Percentiles rank a stretch among this genome's conserved stretches.
Evolutionary conservation across 257 asterid species (phyloP).

Genomic region (Nicotiana obtusifolia): DNA sequence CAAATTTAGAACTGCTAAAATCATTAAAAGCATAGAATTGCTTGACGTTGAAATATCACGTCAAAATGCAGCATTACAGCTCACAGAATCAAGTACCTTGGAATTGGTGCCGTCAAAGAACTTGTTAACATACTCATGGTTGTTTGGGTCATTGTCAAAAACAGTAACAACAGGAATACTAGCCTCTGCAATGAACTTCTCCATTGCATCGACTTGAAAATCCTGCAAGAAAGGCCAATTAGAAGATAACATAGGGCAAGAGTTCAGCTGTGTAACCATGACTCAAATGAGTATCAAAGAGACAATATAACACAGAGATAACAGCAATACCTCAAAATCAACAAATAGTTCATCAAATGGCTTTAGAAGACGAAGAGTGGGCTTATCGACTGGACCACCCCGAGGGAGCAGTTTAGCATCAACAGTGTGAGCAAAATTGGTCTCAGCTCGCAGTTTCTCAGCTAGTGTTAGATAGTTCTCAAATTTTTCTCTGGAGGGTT

Average conservation of each 20-base stretch:
- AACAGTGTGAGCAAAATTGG: slow-evolving; percentile 60
- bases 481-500: slow-evolving; percentile 57
- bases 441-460: slow-evolving; percentile 67
- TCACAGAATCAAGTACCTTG: slow-evolving; percentile 40
- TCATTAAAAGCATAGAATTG: neutral
- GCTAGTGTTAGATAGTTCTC: slow-evolving; percentile 54
- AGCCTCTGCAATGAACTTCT: slow-evolving; percentile 54
- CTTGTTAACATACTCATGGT: slow-evolving; percentile 47
- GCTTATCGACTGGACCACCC: slow-evolving; percentile 64
- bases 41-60: neutral
- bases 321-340: slow-evolving; percentile 51
- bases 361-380: slow-evolving; percentile 74
- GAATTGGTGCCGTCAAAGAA: slow-evolving; percentile 42
- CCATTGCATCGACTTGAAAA: slow-evolving; percentile 52
- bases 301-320: neutral
- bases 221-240: slow-evolving; percentile 40
- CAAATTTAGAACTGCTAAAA: neutral
- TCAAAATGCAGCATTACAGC: neutral
- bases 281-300: neutral
- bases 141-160: slow-evolving; percentile 52
- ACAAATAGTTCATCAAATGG: slow-evolving; percentile 75
- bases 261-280: neutral
- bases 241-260: neutral
- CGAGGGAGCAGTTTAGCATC: slow-evolving; percentile 68
- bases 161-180: slow-evolving; percentile 51